Evolutionary conservation across 371 early-diverging fungal genomes (phyloP).

Genomic region (Apophysomyces ossiformis): DNA sequence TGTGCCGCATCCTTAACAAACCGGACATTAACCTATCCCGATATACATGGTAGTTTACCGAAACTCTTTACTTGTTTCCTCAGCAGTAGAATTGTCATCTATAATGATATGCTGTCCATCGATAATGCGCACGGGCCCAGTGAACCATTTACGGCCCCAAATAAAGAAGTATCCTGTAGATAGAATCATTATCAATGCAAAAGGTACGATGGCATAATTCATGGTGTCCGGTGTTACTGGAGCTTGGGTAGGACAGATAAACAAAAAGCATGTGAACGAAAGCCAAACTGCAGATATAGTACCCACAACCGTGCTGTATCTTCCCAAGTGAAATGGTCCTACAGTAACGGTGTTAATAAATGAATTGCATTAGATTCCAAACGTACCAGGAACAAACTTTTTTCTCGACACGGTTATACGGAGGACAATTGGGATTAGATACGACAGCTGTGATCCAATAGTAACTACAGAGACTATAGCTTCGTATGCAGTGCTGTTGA

Average conservation of each 20-base stretch:
- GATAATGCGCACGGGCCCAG: conserved; percentile 43
- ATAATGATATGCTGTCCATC: conserved; percentile 50
- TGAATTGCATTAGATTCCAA: neutral
- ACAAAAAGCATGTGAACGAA: conserved; percentile 47
- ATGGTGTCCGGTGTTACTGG: conserved; percentile 45
- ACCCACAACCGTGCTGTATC: conserved; percentile 43
- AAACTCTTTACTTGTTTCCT: neutral
- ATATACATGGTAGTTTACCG: neutral
- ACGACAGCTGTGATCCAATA: conserved; percentile 74
- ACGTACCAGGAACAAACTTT: conserved; percentile 52
- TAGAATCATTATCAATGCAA: conserved; percentile 49
- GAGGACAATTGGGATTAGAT: conserved; percentile 73
- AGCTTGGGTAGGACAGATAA: conserved; percentile 48
- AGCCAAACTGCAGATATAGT: conserved; percentile 45
- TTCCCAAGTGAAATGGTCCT: conserved; percentile 48
- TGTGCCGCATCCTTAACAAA: too few species aligned
- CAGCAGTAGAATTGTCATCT: conserved; percentile 30
- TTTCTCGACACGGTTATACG: conserved; percentile 60
- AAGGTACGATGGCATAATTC: conserved; percentile 58
- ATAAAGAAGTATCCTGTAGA: conserved; percentile 48
- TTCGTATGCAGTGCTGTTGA: conserved; percentile 52
- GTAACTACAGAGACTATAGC: conserved; percentile 77
- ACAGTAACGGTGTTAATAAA: conserved; percentile 15
- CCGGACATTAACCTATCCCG: too few species aligned
- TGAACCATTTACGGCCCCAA: conserved; percentile 56